These are phyloP conservation scores for Cryoendolithus antarcticus DNA, from an alignment of 2,329 filamentous ascomycete species.

Conservation along the genomic window DNA sequence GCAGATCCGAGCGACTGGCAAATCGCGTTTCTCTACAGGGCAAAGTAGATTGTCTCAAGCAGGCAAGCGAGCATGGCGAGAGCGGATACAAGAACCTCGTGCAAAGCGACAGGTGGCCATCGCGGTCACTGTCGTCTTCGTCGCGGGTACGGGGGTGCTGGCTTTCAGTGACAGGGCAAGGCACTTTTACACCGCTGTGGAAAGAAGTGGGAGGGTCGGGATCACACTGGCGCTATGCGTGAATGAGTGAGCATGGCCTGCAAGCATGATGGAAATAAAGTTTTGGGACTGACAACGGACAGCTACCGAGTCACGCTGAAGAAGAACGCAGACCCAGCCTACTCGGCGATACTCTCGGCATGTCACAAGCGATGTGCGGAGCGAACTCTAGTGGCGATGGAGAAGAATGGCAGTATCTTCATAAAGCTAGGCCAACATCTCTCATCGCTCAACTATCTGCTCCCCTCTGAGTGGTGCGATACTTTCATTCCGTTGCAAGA, in stretches of 20 bases:
- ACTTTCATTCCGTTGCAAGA: constrained; percentile 96
- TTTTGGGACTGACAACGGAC: too few species aligned
- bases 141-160: constrained; percentile 29
- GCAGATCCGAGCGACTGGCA: constrained; percentile 5
- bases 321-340: constrained; percentile 48
- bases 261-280: too few species aligned
- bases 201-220: constrained; percentile 68
- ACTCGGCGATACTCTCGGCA: constrained; percentile 56
- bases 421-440: constrained; percentile 96
- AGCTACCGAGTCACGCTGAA: constrained; percentile 85
- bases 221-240: constrained; percentile 67
- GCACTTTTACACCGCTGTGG: constrained; percentile 60
- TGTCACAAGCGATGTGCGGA: constrained; percentile 91
- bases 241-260: too few species aligned
- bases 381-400: constrained; percentile 72
- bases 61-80: constrained; percentile 18
- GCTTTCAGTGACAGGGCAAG: constrained; percentile 55
- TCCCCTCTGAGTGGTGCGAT: constrained; percentile 83
- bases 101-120: constrained; percentile 20
- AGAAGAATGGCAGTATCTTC: constrained; percentile 96
- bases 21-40: constrained; percentile 8
- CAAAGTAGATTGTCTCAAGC: constrained; percentile 11
- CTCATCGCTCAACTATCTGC: constrained; percentile 88
- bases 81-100: constrained; percentile 11
- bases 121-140: constrained; percentile 17